These are phyloP conservation scores for Zelopaecilomyces penicillatus DNA, from an alignment of 2,329 filamentous ascomycete species.

Conservation along the genomic window DNA sequence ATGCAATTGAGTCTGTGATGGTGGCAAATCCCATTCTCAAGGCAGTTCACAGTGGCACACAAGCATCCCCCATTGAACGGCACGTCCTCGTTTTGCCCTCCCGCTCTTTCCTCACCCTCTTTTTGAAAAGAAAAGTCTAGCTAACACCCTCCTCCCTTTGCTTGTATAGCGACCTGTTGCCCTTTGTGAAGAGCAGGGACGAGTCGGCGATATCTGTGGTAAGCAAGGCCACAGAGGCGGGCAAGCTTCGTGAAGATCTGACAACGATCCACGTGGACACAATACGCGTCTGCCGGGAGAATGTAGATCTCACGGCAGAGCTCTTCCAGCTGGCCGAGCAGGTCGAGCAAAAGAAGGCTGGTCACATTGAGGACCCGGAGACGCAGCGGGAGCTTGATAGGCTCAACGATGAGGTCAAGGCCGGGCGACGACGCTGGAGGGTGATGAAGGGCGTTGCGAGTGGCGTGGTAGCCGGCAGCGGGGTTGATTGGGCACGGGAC, in stretches of 20 bases:
- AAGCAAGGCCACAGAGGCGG: conserved; percentile 46
- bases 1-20: conserved; percentile 59
- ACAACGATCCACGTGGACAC: conserved; percentile 50
- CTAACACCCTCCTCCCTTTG: neutral
- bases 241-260: conserved; percentile 42
- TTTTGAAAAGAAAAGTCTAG: neutral
- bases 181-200: conserved; percentile 60
- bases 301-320: conserved; percentile 52
- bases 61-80: conserved; percentile 60
- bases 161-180: conserved; percentile 52
- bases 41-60: conserved; percentile 61
- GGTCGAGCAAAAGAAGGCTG: conserved; percentile 42
- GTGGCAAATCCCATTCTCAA: conserved; percentile 68
- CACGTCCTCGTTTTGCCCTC: conserved; percentile 30
- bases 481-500: conserved; percentile 71
- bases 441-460: conserved; percentile 72
- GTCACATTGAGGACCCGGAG: conserved; percentile 44
- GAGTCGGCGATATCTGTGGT: conserved; percentile 55
- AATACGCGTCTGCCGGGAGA: conserved; percentile 47
- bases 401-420: conserved; percentile 51
- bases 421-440: conserved; percentile 59
- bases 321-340: conserved; percentile 56
- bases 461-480: conserved; percentile 71
- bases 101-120: neutral
- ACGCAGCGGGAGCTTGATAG: conserved; percentile 47